Percentiles rank a stretch among this genome's conserved stretches.
These are phyloP conservation scores for Phytophthora citrophthora DNA, from an alignment of 352 stramenopile species.

Conservation along the genomic window DNA sequence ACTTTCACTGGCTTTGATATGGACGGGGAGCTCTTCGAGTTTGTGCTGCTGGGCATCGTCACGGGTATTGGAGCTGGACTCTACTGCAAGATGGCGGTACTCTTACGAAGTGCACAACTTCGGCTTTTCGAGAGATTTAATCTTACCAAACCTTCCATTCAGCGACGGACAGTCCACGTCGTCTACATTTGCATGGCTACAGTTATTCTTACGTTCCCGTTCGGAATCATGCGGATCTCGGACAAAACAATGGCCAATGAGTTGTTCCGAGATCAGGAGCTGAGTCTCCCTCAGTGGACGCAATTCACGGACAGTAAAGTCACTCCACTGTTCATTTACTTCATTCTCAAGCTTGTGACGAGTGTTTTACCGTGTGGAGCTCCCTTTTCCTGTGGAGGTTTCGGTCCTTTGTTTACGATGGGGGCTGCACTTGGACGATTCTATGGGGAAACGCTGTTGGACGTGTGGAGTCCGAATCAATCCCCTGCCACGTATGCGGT, in stretches of 20 bases:
- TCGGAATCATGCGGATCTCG: conserved; percentile 76
- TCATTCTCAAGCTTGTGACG: conserved; percentile 72
- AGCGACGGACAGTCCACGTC: conserved; percentile 62
- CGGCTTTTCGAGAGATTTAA: conserved; percentile 61
- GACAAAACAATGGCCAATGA: conserved; percentile 80
- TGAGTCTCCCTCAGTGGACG: conserved; percentile 69
- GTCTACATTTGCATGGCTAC: conserved; percentile 68
- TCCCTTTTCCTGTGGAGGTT: conserved; percentile 79
- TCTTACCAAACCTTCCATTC: conserved; percentile 56
- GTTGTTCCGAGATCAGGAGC: conserved; percentile 67
- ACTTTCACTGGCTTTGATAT: conserved; percentile 82
- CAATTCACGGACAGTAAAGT: conserved; percentile 64
- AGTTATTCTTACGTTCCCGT: conserved; percentile 65
- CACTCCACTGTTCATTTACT: conserved; percentile 73
- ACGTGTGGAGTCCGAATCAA: conserved; percentile 78
- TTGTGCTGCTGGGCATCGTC: conserved; percentile 67
- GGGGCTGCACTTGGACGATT: conserved; percentile 74
- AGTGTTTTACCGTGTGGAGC: conserved; percentile 77
- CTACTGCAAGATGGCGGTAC: conserved; percentile 63
- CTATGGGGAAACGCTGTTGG: conserved; percentile 82
- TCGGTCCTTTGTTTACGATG: conserved; percentile 85
- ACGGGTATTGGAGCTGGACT: conserved; percentile 69
- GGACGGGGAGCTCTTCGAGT: conserved; percentile 80
- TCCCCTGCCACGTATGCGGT: conserved; percentile 88
- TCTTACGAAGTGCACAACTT: conserved; percentile 53